Base-by-base conservation (phyloP, 805 yeast species). In the Saccharomyces eubayanus region DNA sequence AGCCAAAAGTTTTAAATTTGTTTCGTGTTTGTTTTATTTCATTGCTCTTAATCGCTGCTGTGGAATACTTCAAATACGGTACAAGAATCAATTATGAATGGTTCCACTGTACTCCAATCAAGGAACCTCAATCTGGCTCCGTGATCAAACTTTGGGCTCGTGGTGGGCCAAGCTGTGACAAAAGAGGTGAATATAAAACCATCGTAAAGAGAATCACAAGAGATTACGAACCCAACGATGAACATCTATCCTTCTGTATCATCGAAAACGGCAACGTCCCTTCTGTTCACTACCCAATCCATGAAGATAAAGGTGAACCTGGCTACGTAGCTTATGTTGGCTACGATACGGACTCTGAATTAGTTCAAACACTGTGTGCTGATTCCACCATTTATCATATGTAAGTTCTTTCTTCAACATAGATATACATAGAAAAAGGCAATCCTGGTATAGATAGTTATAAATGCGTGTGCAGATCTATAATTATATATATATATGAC, bases 91-190 rank as follows among this genome's bases (percentile, higher is more conserved):
- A 73, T 55, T 75, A 75, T 53, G 77, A 75, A 29, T 74, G 76
- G 77, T 72, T 75, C 59, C 78, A 75, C 52, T 75, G 78, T 55
- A 74, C 76, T 11, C 71, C 76, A 12, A 52, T 59, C 6, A 57
- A 63, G 9, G 64, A 66, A 27, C 52, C 57, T 14, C 54, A 62
- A 27, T 60, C 59, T 14, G 55, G 66, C 5, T 67, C 71, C 1
- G 64, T 71, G 10, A 55, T 63, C 10, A 67, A 66, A 47, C 55
- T 72, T 30, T 70, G 64, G 53, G 71, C 77, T 6, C 61, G 64
- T 21, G 78, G 78, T 46, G 77, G 78, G 1, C 73, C 75, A 40
- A 66, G 73, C 47, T 75, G 78, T 62, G 78, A 75, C 53, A 72
- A 69, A 49, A 69, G 78, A 59, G 78, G 77, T 10, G 74, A 74